Base-by-base conservation (phyloP, 129 eudicot genomes). In the Ambrosia trifida region DNA sequence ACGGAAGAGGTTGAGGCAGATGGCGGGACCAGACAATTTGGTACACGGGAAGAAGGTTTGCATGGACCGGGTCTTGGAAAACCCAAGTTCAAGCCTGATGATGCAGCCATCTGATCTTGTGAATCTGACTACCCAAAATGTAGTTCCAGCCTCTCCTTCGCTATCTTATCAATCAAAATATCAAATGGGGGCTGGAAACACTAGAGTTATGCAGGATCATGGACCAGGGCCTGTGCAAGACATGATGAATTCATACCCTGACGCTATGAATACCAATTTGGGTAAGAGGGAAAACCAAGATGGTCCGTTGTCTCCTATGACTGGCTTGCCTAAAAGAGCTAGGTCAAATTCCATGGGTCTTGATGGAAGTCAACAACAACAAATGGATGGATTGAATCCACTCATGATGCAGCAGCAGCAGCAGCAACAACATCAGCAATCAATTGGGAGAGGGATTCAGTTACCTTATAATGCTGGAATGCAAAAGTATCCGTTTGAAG, bases 241-340 rank as follows among this genome's bases (percentile, higher is more conserved):
- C 35, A 80, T 90, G 79, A 71, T 84, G 78, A 81, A 85, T 61
- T 73, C 93, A 19, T 85, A 82, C 31, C 32, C 73, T 33, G 96
- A 86, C 16, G 76, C 72, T 80, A 60, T 82, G 76, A 86, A 80
- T 66, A 66, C 89, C 41, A 51, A 67, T 46, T 79, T 79, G 69
- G 95, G 82, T 64, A 94, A 86, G 82, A 80, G 90, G 83, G 99
- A 85, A 58, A 82, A 72, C 67, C 99, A 82, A 83, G 98, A 94
- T 68, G 96, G 83, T 2, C 89, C 75, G 36, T 45, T 80, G 76
- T 87, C 91, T 11, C 91, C 89, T 8, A 70, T 85, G 67, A 78
- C 82, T 5, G 67, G 58, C 74, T 60, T 76, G 74, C 79, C 60
- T 82, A 93, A 90, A 77, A 85, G 95, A 79, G 79, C 81, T 7